Evolutionary conservation across 768 basidiomycete genomes (phyloP).

Genomic region (Pulveroboletus sp.): DNA sequence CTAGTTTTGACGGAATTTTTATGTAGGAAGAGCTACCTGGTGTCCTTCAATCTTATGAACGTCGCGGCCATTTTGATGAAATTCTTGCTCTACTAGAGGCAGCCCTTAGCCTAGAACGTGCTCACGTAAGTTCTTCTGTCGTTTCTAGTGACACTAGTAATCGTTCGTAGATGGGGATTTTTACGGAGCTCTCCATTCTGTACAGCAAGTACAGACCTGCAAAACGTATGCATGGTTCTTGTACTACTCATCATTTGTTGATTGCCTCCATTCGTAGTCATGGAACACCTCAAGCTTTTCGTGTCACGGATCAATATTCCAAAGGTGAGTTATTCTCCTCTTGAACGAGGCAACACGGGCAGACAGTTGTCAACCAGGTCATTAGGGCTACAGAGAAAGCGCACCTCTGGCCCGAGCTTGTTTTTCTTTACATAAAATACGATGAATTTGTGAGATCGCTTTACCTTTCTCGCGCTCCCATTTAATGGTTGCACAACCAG

Average conservation of each 20-base stretch:
- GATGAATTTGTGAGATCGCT: slow-evolving; percentile 73
- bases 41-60: slow-evolving; percentile 81
- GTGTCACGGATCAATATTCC: slow-evolving; percentile 97
- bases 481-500: slow-evolving; percentile 32
- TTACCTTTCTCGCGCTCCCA: not conserved
- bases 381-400: slow-evolving; percentile 95
- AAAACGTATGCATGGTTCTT: slow-evolving; percentile 58
- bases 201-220: slow-evolving; percentile 95
- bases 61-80: slow-evolving; percentile 91
- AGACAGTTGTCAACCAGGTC: slow-evolving; percentile 42
- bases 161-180: slow-evolving; percentile 79
- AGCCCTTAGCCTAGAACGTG: slow-evolving; percentile 92
- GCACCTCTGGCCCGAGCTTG: slow-evolving; percentile 97
- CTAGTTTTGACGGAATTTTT: not conserved
- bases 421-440: slow-evolving; percentile 98
- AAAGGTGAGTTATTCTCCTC: slow-evolving; percentile 46
- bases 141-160: slow-evolving; percentile 8
- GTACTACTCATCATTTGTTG: not conserved
- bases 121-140: slow-evolving; percentile 54
- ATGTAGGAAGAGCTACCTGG: slow-evolving; percentile 70
- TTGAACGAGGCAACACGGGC: not conserved
- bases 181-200: slow-evolving; percentile 88
- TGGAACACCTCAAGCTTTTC: slow-evolving; percentile 98
- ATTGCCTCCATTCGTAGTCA: slow-evolving; percentile 49
- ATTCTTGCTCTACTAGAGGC: slow-evolving; percentile 89